Evolutionary conservation across 768 basidiomycete genomes (phyloP).

Genomic region (Cubamyces sp.): DNA sequence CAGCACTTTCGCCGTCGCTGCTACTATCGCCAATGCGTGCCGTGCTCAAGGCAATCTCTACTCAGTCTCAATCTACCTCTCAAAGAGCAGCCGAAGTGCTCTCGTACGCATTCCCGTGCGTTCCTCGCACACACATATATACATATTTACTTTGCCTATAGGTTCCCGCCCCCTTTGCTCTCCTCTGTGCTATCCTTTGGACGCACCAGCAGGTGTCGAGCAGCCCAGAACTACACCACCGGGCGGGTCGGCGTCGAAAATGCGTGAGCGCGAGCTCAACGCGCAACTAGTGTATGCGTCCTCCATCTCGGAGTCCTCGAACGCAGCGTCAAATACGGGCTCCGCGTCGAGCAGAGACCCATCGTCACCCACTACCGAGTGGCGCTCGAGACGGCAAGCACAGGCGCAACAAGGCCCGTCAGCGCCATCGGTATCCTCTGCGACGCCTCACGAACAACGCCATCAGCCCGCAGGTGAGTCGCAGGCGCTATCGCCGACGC

Average conservation of each 20-base stretch:
- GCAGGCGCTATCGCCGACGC: slow-evolving; percentile 13
- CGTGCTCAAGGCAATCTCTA: slow-evolving; percentile 90
- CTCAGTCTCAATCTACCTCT: slow-evolving; percentile 89
- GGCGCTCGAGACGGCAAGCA: slow-evolving; percentile 1
- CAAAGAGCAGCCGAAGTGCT: slow-evolving; percentile 90
- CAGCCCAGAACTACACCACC: slow-evolving; percentile 15
- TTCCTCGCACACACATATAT: background rate
- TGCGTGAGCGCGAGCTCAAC: slow-evolving; percentile 13
- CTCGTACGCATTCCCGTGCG: slow-evolving; percentile 56
- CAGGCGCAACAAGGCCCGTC: slow-evolving; percentile 14
- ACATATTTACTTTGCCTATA: slow-evolving; percentile 36
- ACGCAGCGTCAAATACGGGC: background rate
- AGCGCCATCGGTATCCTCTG: background rate
- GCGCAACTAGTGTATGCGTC: slow-evolving; percentile 8
- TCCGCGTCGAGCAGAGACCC: slow-evolving; percentile 16
- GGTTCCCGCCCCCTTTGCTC: slow-evolving; percentile 90
- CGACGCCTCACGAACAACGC: background rate
- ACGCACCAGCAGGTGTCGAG: slow-evolving; percentile 25
- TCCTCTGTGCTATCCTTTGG: slow-evolving; percentile 74
- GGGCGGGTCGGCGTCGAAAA: background rate
- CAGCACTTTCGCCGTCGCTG: slow-evolving; percentile 70
- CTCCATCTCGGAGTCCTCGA: background rate
- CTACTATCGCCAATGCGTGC: slow-evolving; percentile 79
- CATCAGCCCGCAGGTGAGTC: background rate
- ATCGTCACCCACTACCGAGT: slow-evolving; percentile 4